Evolutionary conservation across 2,329 filamentous ascomycete species (phyloP).

Genomic region (Fusarium stilboides): DNA sequence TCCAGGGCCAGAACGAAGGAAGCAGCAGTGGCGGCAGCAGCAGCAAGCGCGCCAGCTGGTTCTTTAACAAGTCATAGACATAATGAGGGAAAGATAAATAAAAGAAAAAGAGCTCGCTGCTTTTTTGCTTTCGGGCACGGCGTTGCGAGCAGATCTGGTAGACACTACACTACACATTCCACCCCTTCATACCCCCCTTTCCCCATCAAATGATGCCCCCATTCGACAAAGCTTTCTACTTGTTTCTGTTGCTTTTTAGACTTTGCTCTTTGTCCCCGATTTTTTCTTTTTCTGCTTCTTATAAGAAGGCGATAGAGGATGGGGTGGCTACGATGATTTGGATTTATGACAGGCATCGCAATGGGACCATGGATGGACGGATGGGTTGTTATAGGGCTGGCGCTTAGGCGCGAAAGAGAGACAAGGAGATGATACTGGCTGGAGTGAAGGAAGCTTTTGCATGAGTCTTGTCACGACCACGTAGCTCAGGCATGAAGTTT

Average conservation of each 20-base stretch:
- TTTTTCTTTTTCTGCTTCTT: constrained; percentile 35
- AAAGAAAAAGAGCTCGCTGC: constrained; percentile 43
- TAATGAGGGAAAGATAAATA: constrained; percentile 40
- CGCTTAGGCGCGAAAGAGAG: constrained; percentile 35
- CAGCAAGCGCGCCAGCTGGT: constrained; percentile 81
- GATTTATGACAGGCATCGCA: constrained; percentile 50
- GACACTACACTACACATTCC: constrained; percentile 17
- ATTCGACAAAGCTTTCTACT: constrained; percentile 40
- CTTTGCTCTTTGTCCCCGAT: constrained; percentile 29
- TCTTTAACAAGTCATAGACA: constrained; percentile 74
- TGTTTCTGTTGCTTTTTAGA: constrained; percentile 34
- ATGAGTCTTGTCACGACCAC: constrained; percentile 51
- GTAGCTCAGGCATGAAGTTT: constrained; percentile 48
- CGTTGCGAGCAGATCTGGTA: constrained; percentile 48
- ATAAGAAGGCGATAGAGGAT: constrained; percentile 48
- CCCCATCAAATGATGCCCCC: constrained; percentile 28
- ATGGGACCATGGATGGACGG: constrained; percentile 41
- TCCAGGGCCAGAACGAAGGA: constrained; percentile 57
- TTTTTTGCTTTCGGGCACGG: constrained; percentile 49
- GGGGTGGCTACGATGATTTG: constrained; percentile 51
- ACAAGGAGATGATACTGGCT: constrained; percentile 23
- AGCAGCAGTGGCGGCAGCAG: constrained; percentile 53
- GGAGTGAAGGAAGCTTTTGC: constrained; percentile 40
- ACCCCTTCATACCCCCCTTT: constrained; percentile 39
- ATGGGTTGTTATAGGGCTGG: constrained; percentile 39